Base-by-base conservation (phyloP, 129 eudicot species). In the Pulicaria dysenterica region DNA sequence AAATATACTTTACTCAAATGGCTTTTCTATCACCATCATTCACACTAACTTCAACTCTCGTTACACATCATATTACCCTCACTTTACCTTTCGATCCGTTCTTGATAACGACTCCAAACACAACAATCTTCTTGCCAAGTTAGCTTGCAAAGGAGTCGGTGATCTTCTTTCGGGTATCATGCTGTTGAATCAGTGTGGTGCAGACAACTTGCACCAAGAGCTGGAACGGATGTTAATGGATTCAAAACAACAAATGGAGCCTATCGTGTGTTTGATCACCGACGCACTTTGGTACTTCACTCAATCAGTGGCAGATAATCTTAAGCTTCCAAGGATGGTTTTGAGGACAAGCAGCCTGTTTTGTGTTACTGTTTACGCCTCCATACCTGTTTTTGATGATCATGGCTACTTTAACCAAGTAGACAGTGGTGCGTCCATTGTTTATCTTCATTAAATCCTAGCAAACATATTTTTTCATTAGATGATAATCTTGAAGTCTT, bases 251-350 rank as follows among this genome's bases (percentile, higher is more conserved):
- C 16, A 59, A 24, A 14, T 66, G 15, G 81, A 69, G 62, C 81
- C 38, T 6, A 70, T 83, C 10, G 64, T 64, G n/a, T 90, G 95
- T 80, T 74, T 91, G 44, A 83, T 91, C 13, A 37, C 88, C 0
- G 95, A 91, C 82, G 85, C 89, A n/a, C 62, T 73, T 41, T 85
- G 80, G 84, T 37, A 57, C 63, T 87, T 80, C 64, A 79, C 89
- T 3, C 84, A 76, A 47, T 66, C 66, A 0, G 86, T 87, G 39
- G 85, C 80, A 0, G 85, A 85, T 39, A 49, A 76, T 6, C 55
- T 87, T 36, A 58, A 76, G 15, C 69, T 91, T 8, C 88, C 86
- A 0, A 75, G 86, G 63, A 39, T 88, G 24, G 84, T 80, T 58
- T 69, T 88, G 58, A 59, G 95, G 24, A 83, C 95, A 16, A 57